Evolutionary conservation across 129 eudicot species (phyloP), one percentile per base, ranked within the genome.

Genomic region (Flaveria robusta): DNA sequence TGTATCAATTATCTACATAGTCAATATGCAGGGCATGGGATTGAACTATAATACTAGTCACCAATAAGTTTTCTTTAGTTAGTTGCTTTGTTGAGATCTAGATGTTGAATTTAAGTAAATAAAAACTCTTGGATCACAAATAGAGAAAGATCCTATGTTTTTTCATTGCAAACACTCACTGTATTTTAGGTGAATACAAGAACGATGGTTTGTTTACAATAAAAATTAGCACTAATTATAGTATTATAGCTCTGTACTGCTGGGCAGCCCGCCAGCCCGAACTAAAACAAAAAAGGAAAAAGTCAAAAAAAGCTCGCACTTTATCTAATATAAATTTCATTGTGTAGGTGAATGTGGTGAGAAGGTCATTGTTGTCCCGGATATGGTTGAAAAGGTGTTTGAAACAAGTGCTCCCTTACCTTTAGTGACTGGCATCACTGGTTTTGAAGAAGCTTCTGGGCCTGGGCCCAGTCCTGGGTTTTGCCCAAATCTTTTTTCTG

Each of bases 321-420:
- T 29, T 34, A 9, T 49, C 26, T 49, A 14, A 24, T 51, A 11
- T 75, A 46, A 18, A 9, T 31, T 10, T 63, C 1, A 7, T 74
- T 56, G 49, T 62, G 42, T 58, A 88, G 89, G 81, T 74, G 86
- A 70, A 18, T 77, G 22, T 2, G 80, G 74, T 68, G 82, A 68
- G 65, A 66, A 72, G 50, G 79, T 64, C 13, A 72, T 37, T 62
- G 47, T 29, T 51, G 66, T 64, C 20, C 49, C 72, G 2, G 77
- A 59, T 75, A 31, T 65, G 12, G 68, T 72, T 37, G 85, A 74
- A 63, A 80, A 80, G 77, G 85, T 78, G 54, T 67, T 75, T 47
- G 83, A 89, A 66, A 24, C 85, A 43, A 87, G 72, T 81, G 86
- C 78, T 54, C 76, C 86, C 26, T 68, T 69, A 43, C 79, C 96